Conservation (phyloP, 352 stramenopile genomes). For the Thraustochytrium sp. region DNA sequence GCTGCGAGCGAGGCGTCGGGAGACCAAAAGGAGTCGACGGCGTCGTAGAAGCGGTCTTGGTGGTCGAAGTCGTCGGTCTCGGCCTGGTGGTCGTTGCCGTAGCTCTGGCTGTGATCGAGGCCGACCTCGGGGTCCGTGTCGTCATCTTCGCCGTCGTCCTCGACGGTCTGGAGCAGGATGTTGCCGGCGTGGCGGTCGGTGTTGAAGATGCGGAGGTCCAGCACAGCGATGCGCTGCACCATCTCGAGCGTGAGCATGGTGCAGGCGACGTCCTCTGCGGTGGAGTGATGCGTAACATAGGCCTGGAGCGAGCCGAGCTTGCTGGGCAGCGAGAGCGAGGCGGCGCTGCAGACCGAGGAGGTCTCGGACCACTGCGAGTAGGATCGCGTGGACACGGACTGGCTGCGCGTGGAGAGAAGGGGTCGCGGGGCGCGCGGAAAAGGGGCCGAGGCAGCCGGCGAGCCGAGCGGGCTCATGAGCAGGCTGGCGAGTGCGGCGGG, state of each 20-base stretch:
- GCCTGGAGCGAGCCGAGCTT: conserved; percentile 25
- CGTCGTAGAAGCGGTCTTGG: too few relatives aligned
- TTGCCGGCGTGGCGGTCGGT: conserved; percentile 95
- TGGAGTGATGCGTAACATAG: conserved; percentile 23
- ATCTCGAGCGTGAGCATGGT: conserved; percentile 51
- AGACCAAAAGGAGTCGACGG: too few relatives aligned
- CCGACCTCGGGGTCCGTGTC: not conserved
- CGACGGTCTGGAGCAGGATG: conserved; percentile 64
- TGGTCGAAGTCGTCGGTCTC: not conserved
- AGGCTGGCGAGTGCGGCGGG: not conserved
- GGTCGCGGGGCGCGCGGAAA: not conserved
- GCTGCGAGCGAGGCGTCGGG: too few relatives aligned
- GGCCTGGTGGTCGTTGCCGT: not conserved
- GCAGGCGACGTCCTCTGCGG: conserved; percentile 27
- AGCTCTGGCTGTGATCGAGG: not conserved
- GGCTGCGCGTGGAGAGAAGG: not conserved
- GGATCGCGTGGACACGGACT: not conserved
- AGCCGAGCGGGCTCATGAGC: not conserved
- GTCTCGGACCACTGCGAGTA: not conserved
- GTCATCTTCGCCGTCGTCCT: not conserved
- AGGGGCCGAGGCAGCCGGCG: not conserved
- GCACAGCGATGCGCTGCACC: conserved; percentile 96
- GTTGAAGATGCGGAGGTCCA: conserved; percentile 97
- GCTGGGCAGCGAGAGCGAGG: not conserved
- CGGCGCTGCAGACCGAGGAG: not conserved